Evolutionary conservation across 164 flowering plant species (phyloP).

Genomic region (Amborella trichopoda): DNA sequence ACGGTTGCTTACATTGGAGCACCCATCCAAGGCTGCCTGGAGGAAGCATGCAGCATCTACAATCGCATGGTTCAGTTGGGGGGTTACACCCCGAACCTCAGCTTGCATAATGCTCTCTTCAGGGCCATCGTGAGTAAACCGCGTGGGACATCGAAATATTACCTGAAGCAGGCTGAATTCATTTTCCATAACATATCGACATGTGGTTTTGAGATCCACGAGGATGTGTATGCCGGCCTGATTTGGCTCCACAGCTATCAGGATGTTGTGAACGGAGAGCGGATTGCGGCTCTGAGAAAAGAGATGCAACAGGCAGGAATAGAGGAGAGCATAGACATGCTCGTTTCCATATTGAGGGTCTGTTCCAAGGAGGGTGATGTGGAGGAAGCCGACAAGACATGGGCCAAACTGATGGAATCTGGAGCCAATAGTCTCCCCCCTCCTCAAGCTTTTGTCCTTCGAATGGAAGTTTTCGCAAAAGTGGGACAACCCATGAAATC

Average conservation of each 20-base stretch:
- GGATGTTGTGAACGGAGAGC: slow-evolving; percentile 53
- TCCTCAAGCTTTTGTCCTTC: slow-evolving; percentile 59
- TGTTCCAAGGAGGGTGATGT: slow-evolving; percentile 69
- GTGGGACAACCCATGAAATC: slow-evolving; percentile 55
- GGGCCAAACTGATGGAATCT: slow-evolving; percentile 43
- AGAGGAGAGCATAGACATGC: slow-evolving; percentile 57
- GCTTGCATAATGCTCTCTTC: slow-evolving; percentile 79
- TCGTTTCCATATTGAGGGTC: slow-evolving; percentile 69
- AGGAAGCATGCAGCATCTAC: slow-evolving; percentile 80
- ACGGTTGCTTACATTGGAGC: slow-evolving; percentile 75
- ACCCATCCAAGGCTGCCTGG: slow-evolving; percentile 46
- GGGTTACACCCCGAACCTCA: slow-evolving; percentile 68
- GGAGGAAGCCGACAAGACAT: slow-evolving; percentile 61
- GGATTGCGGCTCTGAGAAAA: slow-evolving; percentile 37
- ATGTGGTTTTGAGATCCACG: slow-evolving; percentile 56
- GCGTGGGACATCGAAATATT: slow-evolving; percentile 39
- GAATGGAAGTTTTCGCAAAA: slow-evolving; percentile 70
- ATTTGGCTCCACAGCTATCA: slow-evolving; percentile 94
- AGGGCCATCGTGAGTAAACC: slow-evolving; percentile 67
- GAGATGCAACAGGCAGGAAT: slow-evolving; percentile 59
- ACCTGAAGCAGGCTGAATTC: slow-evolving; percentile 86
- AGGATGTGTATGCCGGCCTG: slow-evolving; percentile 69
- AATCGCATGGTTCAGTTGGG: slow-evolving; percentile 92
- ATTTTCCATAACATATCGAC: slow-evolving; percentile 69
- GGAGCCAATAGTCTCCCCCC: slow-evolving; percentile 32